A percentile compares a stretch with the other conserved stretches of the same genome.
Evolutionary conservation across 1,139 yeast species (phyloP).

Genomic region (Zygosaccharomyces sapae): DNA sequence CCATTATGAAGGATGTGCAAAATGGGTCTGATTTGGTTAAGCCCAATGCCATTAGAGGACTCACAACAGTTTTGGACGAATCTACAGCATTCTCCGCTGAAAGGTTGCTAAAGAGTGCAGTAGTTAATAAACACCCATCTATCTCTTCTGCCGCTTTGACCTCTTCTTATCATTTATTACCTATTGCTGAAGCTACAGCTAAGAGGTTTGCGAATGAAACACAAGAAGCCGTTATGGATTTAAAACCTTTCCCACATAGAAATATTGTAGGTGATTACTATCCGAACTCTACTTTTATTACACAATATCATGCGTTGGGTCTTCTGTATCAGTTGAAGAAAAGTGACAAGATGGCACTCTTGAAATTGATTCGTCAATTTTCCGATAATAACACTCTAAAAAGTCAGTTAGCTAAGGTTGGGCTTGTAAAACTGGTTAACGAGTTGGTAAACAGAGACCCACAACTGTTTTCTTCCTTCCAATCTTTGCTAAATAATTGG

Average conservation of each 20-base stretch:
- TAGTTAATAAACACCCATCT: slow-evolving; percentile 85
- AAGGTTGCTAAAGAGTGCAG: slow-evolving; percentile 85
- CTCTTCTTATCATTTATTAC: slow-evolving; percentile 83
- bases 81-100: slow-evolving; percentile 93
- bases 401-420: slow-evolving; percentile 74
- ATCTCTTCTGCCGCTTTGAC: slow-evolving; percentile 91
- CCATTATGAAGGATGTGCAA: slow-evolving; percentile 97
- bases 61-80: slow-evolving; percentile 84
- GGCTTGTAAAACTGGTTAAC: slow-evolving; percentile 78
- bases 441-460: slow-evolving; percentile 48
- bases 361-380: slow-evolving; percentile 83
- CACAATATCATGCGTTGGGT: slow-evolving; percentile 95
- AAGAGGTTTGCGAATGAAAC: slow-evolving; percentile 92
- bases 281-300: slow-evolving; percentile 71
- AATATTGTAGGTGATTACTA: slow-evolving; percentile 35
- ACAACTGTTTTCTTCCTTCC: slow-evolving; percentile 41
- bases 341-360: slow-evolving; percentile 90
- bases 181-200: slow-evolving; percentile 86
- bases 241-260: slow-evolving; percentile 58
- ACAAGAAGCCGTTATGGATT: slow-evolving; percentile 74
- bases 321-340: slow-evolving; percentile 80
- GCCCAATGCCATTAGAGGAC: slow-evolving; percentile 92
- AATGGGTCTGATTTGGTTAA: slow-evolving; percentile 80
- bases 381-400: slow-evolving; percentile 58
- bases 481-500: slow-evolving; percentile 66